Base-by-base conservation (phyloP, 768 basidiomycete species). In the Coprinopsis cinerea region DNA sequence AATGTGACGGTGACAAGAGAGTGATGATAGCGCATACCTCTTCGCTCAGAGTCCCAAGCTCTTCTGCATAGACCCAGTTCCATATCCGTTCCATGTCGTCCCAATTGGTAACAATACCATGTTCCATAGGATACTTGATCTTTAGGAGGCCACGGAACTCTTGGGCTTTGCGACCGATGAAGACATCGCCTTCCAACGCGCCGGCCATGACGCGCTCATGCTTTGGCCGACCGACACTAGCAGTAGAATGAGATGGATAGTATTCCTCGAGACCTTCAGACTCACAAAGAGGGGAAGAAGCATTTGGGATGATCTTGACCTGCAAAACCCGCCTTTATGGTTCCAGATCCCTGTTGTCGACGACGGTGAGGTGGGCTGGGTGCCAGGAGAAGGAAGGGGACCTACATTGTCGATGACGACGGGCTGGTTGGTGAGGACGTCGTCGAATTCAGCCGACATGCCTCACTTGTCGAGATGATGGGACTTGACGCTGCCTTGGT, bases 51-150 rank as follows among this genome's bases (percentile, higher is more conserved):
- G 94, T 96, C 18, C 91, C 89, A 39, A 98, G 73, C 63, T 96
- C 95, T 64, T 98, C 93, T 18, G 89, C 85, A 64, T 97, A 99
- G 41, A 98, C 88, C 86, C 92, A 94, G 56, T 79, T 88, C 96
- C 96, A 99, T 77, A 99, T 97, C 53, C 90, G 83, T 66, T 99
- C 96, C 96, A 99, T 99, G 63, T 99, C 96, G 64, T 99, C 96
- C 95, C 96, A 99, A 72, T 99, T 92, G 30, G 90, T 95, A 7
- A 99, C 96, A 52, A 99, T 93, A 11, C 96, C 96, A 66, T 98
- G 96, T 64, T 95, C 92, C 85, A 99, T 97, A 23, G 96, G 96
- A 64, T 98, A 99, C 67, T 94, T 95, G 60, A 98, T 94, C 77
- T 95, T 95, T 57, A 99, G 75, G 56, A 99, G 73, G 9, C 96